These are phyloP conservation scores for Trichosporon coremiiforme DNA, from an alignment of 1,284 basidiomycete species.

Conservation along the genomic window DNA sequence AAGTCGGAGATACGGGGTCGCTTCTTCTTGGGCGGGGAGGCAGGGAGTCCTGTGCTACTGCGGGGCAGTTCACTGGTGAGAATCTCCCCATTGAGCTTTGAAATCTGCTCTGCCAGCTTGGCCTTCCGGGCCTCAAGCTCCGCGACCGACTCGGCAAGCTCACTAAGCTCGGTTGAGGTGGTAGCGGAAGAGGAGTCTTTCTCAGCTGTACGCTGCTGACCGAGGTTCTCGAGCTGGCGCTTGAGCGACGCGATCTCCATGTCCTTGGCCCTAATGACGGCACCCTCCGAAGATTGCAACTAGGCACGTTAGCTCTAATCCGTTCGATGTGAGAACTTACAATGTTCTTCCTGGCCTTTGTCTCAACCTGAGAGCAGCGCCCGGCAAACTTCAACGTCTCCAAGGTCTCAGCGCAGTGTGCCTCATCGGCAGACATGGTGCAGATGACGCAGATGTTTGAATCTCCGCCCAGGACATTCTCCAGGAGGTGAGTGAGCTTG, in stretches of 20 bases:
- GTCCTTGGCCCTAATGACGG: conserved; percentile 57
- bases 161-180: neutral
- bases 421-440: conserved; percentile 58
- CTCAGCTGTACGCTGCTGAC: neutral
- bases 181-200: neutral
- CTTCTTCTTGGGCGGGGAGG: conserved; percentile 42
- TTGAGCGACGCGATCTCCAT: conserved; percentile 57
- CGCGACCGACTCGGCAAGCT: conserved; percentile 51
- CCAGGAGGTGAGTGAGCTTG: conserved; percentile 61
- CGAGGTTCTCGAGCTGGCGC: conserved; percentile 45
- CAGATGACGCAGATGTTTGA: conserved; percentile 63
- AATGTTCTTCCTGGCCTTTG: conserved; percentile 61
- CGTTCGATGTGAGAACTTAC: conserved; percentile 40
- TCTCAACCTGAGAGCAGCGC: conserved; percentile 62
- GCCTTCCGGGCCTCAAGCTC: conserved; percentile 52
- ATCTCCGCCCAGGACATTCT: conserved; percentile 62
- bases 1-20: conserved; percentile 55
- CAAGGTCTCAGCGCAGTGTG: conserved; percentile 61
- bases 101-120: conserved; percentile 45
- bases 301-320: conserved; percentile 27
- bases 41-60: conserved; percentile 28
- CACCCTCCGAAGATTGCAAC: conserved; percentile 51
- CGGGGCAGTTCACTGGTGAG: conserved; percentile 49
- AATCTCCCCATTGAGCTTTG: conserved; percentile 54
- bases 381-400: conserved; percentile 63